phyloP scores from a whole-genome alignment of 2,329 filamentous ascomycete genomes.

The Penicillium expansum region DNA sequence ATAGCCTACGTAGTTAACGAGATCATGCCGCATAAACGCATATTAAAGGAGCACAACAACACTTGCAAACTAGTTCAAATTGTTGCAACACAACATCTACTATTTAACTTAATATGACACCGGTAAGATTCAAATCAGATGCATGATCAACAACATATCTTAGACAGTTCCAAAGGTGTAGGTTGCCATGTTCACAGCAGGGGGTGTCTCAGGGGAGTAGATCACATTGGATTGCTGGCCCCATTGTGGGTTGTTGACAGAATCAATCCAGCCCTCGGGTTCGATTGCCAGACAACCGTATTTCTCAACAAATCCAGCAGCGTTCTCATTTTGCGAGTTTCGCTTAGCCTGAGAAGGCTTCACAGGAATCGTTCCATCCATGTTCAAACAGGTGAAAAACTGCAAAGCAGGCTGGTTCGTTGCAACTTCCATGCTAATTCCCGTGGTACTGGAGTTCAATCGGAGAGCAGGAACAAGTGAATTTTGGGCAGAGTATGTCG shows the following conservation, averaged over 20 bases:
- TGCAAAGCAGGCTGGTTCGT: not conserved
- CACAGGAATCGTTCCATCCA: not conserved
- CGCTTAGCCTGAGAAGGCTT: not conserved
- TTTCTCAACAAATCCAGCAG: not conserved
- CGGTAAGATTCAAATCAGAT: no score
- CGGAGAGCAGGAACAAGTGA: not conserved
- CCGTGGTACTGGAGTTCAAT: not conserved
- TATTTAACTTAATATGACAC: not conserved
- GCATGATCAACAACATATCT: not conserved
- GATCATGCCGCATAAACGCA: no score
- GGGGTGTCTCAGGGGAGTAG: not conserved
- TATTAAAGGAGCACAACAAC: not conserved
- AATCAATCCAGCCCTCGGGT: not conserved
- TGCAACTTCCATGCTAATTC: not conserved
- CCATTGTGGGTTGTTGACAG: not conserved
- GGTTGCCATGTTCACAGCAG: not conserved
- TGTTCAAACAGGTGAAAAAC: not conserved
- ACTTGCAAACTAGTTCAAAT: not conserved
- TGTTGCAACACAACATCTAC: not conserved
- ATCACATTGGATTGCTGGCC: not conserved
- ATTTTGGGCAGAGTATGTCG: not conserved
- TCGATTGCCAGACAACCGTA: not conserved
- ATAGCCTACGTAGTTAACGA: no score
- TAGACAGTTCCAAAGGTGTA: not conserved
- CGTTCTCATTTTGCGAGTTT: not conserved